Base-by-base conservation (phyloP, 1,139 yeast species). In the Zygotorulaspora mrakii region DNA sequence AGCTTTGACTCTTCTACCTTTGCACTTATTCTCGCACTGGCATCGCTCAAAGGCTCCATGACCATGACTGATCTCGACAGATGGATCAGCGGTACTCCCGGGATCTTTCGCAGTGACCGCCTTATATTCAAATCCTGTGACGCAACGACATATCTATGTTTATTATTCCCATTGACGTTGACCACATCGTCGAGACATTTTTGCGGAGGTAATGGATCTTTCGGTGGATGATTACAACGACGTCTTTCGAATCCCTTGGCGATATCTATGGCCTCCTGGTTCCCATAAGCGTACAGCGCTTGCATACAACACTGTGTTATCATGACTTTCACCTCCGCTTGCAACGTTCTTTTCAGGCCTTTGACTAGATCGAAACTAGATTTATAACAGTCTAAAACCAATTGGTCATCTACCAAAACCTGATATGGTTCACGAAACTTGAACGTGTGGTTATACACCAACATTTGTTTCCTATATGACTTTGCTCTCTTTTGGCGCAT, bases 401-500 rank as follows among this genome's bases (percentile, higher is more conserved):
- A 66, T 52, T 82, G 86, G 48, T 86, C 86, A 61, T 91, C 98
- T 4, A 89, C 80, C 17, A 84, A 64, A 17, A 88, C 81, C 66
- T 91, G 99, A 55, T 82, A 89, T 1, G 99, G 98, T 52, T 85
- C 89, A 57, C 96, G 76, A 70, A 94, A 91, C 58, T 85, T 85
- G 74, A 91, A 91, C 17, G 94, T 75, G 61, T 87, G 82, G 49
- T 77, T 75, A 57, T 87, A 83, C 40, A 85, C 82, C 54, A 79
- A 76, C 84, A 91, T 83, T 61, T 86, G 96, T 69, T 89, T 91
- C 62, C 89, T 81, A 66, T 94, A 91, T 2, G 94, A 74, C 64
- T 91, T 91, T 39, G 96, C 95, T 64, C 98, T 75, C 65, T 89
- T 89, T 65, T 89, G 96, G 72, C 95, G 87, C 98, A 91, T 91